Conservation (phyloP, 768 basidiomycete genomes). For the Strobilomyces dryophilus region DNA sequence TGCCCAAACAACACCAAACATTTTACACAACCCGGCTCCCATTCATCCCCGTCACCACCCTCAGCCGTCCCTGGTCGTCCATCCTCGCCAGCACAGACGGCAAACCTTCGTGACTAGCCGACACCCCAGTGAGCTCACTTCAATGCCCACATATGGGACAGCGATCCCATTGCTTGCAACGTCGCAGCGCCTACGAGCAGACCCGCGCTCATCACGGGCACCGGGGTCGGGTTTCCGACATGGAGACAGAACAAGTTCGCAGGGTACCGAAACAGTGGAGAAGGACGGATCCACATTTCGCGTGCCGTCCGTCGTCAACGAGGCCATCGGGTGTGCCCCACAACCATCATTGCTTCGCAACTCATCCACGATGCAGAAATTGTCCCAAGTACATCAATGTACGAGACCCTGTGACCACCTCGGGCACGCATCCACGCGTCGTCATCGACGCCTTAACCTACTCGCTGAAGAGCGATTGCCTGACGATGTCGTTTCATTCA, state of each 20-base stretch:
- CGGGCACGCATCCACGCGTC: slow-evolving; percentile 37
- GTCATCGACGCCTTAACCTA: slow-evolving; percentile 34
- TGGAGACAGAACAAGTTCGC: slow-evolving; percentile 63
- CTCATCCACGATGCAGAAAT: slow-evolving; percentile 37
- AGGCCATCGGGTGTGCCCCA: slow-evolving; percentile 53
- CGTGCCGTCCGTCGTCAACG: slow-evolving; percentile 39
- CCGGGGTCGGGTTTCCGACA: slow-evolving; percentile 58
- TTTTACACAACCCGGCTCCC: slow-evolving; percentile 48
- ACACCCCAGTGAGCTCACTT: slow-evolving; percentile 35
- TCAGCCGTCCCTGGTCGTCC: slow-evolving; percentile 55
- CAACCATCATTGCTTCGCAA: neutral
- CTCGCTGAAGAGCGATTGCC: slow-evolving; percentile 41
- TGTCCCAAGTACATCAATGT: slow-evolving; percentile 69
- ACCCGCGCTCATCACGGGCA: slow-evolving; percentile 52
- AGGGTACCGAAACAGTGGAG: slow-evolving; percentile 37
- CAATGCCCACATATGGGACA: slow-evolving; percentile 45
- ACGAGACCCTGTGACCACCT: slow-evolving; percentile 45
- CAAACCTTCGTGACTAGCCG: slow-evolving; percentile 36
- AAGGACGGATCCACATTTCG: slow-evolving; percentile 33
- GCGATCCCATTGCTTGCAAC: slow-evolving; percentile 51
- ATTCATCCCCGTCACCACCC: slow-evolving; percentile 54
- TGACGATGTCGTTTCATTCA: slow-evolving; percentile 44
- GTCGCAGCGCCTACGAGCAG: slow-evolving; percentile 8
- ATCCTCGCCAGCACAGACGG: slow-evolving; percentile 46
- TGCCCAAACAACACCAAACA: slow-evolving; percentile 45